phyloP scores from a whole-genome alignment of 129 eudicot genomes.

The Heracleum sosnowskyi region DNA sequence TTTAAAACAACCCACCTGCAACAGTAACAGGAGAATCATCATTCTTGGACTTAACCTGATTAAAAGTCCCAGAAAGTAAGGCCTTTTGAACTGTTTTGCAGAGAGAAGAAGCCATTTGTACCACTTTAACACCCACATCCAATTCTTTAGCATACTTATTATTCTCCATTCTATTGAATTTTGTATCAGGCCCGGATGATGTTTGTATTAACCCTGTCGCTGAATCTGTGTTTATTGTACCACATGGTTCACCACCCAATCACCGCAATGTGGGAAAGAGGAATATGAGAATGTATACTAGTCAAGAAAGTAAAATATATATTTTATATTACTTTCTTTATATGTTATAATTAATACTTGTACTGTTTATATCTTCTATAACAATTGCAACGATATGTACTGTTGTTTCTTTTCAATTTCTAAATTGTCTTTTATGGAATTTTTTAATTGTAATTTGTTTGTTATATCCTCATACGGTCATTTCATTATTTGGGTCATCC shows the following conservation, averaged over 20 bases:
- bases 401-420: too few relatives aligned
- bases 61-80: conserved; percentile 37
- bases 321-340: too few relatives aligned
- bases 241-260: neutral
- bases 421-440: too few relatives aligned
- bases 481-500: too few relatives aligned
- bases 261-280: neutral
- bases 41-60: conserved; percentile 67
- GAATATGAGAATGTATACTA: neutral
- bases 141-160: conserved; percentile 47
- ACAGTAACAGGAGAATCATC: conserved; percentile 93
- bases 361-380: too few relatives aligned
- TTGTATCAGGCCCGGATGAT: neutral
- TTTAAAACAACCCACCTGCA: conserved; percentile 52
- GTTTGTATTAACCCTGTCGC: neutral
- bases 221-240: neutral
- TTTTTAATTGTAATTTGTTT: too few relatives aligned
- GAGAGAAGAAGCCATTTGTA: conserved; percentile 64
- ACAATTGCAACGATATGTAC: too few relatives aligned
- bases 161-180: conserved; percentile 18
- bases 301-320: neutral
- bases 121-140: conserved; percentile 83
- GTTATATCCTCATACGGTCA: too few relatives aligned
- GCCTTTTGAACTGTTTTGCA: conserved; percentile 64
- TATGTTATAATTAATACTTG: too few relatives aligned